Evolutionary conservation across 441 rosid species (phyloP).

Genomic region (Pelargonium cotyledonis): DNA sequence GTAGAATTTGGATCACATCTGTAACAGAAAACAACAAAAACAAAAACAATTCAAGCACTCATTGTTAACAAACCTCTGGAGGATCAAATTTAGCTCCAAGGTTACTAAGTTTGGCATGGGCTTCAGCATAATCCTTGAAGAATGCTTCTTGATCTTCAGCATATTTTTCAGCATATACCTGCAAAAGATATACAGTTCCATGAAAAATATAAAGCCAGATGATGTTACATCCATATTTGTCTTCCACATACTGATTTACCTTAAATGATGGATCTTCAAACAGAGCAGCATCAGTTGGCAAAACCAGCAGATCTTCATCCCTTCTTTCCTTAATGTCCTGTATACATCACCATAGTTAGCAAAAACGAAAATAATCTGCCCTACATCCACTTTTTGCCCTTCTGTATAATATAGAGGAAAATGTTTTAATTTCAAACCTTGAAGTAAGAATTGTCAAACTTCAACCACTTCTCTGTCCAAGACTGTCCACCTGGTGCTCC

Average conservation of each 20-base stretch:
- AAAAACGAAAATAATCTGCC: not conserved
- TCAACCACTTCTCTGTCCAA: constrained; percentile 89
- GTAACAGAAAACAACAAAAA: constrained; percentile 4
- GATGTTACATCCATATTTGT: constrained; percentile 8
- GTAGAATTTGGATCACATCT: not conserved
- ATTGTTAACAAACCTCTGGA: constrained; percentile 58
- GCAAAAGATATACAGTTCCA: constrained; percentile 22
- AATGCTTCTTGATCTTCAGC: constrained; percentile 78
- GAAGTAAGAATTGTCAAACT: constrained; percentile 90
- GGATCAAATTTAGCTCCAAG: constrained; percentile 88
- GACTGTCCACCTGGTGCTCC: constrained; percentile 99
- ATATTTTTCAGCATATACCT: constrained; percentile 88
- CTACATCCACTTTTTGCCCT: not conserved
- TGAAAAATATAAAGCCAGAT: constrained; percentile 6
- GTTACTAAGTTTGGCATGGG: constrained; percentile 91
- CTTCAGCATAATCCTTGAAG: constrained; percentile 88
- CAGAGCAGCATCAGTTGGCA: constrained; percentile 91
- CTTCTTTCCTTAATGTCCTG: constrained; percentile 74
- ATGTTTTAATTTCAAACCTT: constrained; percentile 47
- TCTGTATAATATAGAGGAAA: not conserved
- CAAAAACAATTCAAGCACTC: not conserved
- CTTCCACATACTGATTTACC: constrained; percentile 31
- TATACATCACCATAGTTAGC: constrained; percentile 16
- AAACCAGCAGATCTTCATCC: constrained; percentile 72
- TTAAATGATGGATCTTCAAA: constrained; percentile 90